Evolutionary conservation across 306 rosid genomes (phyloP).

Genomic region (Glycyrrhiza uralensis): DNA sequence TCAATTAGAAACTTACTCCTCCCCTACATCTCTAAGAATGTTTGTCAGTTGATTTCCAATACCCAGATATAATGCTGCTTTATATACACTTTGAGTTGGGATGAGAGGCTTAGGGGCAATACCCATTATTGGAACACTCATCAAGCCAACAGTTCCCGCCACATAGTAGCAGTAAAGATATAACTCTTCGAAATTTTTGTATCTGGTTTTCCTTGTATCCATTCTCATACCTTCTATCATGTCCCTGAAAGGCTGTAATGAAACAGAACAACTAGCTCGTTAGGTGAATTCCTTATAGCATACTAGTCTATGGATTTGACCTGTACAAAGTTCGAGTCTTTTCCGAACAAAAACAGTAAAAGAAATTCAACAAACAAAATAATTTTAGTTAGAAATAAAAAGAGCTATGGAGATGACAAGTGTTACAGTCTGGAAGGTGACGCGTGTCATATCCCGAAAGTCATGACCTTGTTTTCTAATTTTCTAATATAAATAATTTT

Average conservation of each 20-base stretch:
- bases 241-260: constrained; percentile 67
- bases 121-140: constrained; percentile 92
- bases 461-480: too few species aligned
- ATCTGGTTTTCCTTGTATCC: constrained; percentile 65
- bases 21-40: constrained; percentile 92
- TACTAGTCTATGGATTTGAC: too few species aligned
- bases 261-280: not conserved
- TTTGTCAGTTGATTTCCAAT: constrained; percentile 87
- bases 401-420: too few species aligned
- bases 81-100: constrained; percentile 52
- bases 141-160: constrained; percentile 89
- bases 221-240: constrained; percentile 92
- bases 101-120: constrained; percentile 58
- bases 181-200: constrained; percentile 67
- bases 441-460: too few species aligned
- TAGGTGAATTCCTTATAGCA: too few species aligned
- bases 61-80: constrained; percentile 72
- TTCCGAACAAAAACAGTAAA: too few species aligned
- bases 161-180: constrained; percentile 88
- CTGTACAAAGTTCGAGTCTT: too few species aligned
- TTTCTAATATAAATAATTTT: too few species aligned
- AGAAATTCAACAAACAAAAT: too few species aligned
- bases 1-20: constrained; percentile 57
- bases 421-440: too few species aligned
- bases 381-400: too few species aligned